These are phyloP conservation scores for Marasmius fiardii DNA, from an alignment of 1,284 basidiomycete species.

Conservation along the genomic window DNA sequence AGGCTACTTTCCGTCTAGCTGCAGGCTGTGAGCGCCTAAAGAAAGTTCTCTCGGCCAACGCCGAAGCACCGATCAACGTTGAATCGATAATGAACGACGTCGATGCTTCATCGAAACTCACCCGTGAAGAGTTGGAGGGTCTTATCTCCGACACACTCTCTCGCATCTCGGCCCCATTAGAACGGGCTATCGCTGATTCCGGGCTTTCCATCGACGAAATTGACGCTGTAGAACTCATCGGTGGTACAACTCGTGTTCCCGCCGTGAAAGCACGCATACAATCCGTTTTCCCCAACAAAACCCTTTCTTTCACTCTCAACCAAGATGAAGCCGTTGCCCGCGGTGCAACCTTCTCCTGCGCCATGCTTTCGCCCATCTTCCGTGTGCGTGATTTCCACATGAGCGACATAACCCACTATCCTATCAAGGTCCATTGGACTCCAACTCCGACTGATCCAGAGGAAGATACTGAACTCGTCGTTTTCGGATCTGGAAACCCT, in stretches of 20 bases:
- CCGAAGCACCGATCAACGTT: slow-evolving; percentile 83
- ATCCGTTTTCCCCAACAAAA: slow-evolving; percentile 79
- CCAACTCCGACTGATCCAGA: slow-evolving; percentile 70
- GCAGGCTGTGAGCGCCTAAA: slow-evolving; percentile 88
- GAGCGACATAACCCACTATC: slow-evolving; percentile 80
- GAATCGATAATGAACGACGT: slow-evolving; percentile 94
- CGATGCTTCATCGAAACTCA: slow-evolving; percentile 91
- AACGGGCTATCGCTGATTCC: slow-evolving; percentile 90
- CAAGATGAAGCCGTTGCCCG: slow-evolving; percentile 94
- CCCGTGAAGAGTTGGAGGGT: slow-evolving; percentile 88
- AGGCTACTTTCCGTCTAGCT: slow-evolving; percentile 86
- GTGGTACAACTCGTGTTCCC: slow-evolving; percentile 95
- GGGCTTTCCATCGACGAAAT: slow-evolving; percentile 91
- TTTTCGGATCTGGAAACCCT: slow-evolving; percentile 80
- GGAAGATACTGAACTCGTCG: slow-evolving; percentile 85
- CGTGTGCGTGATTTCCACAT: slow-evolving; percentile 90
- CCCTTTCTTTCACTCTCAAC: slow-evolving; percentile 86
- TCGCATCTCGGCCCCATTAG: slow-evolving; percentile 88
- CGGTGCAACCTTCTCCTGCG: slow-evolving; percentile 92
- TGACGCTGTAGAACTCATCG: slow-evolving; percentile 87
- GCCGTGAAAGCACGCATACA: slow-evolving; percentile 92
- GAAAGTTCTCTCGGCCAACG: slow-evolving; percentile 70
- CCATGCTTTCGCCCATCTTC: slow-evolving; percentile 94
- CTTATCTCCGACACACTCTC: slow-evolving; percentile 89
- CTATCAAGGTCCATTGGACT: slow-evolving; percentile 87